Percentiles rank a stretch among this genome's conserved stretches.
These are phyloP conservation scores for Alternaria arbusti DNA, from an alignment of 2,329 filamentous ascomycete species.

Conservation along the genomic window DNA sequence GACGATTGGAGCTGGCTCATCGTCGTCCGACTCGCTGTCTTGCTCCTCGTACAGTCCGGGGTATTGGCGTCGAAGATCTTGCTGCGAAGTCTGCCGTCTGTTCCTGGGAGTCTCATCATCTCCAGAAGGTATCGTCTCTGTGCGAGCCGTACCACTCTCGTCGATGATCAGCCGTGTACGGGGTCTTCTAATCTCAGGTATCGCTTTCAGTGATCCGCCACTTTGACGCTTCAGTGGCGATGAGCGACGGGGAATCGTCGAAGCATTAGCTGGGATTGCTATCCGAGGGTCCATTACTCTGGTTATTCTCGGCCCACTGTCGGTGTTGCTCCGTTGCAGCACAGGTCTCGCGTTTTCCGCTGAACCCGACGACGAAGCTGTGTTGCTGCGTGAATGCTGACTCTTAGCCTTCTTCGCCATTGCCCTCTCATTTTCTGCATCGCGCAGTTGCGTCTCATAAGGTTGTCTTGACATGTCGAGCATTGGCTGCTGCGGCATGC, in stretches of 20 bases:
- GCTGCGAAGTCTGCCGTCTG: conserved; percentile 29
- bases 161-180: conserved; percentile 56
- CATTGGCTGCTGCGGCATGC: conserved; percentile 26
- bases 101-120: conserved; percentile 41
- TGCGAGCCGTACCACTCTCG: conserved; percentile 55
- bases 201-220: conserved; percentile 51
- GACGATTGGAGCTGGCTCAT: conserved; percentile 37
- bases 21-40: conserved; percentile 48
- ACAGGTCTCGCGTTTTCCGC: conserved; percentile 38
- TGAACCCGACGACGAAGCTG: conserved; percentile 48
- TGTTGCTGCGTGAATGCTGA: conserved; percentile 50
- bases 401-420: conserved; percentile 37
- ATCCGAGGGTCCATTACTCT: conserved; percentile 41
- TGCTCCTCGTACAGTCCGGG: conserved; percentile 54
- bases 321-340: conserved; percentile 56
- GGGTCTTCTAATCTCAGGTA: conserved; percentile 53
- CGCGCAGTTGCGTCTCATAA: conserved; percentile 48
- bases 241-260: conserved; percentile 50
- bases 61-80: conserved; percentile 47
- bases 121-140: conserved; percentile 51
- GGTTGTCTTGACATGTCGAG: conserved; percentile 39
- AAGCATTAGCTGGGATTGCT: conserved; percentile 25
- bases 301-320: conserved; percentile 46
- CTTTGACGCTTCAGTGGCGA: conserved; percentile 57
- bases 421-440: conserved; percentile 45